Percentiles rank a stretch among this genome's conserved stretches.
These are phyloP conservation scores for Albugo laibachii DNA, from an alignment of 352 stramenopile genomes.

Conservation along the genomic window DNA sequence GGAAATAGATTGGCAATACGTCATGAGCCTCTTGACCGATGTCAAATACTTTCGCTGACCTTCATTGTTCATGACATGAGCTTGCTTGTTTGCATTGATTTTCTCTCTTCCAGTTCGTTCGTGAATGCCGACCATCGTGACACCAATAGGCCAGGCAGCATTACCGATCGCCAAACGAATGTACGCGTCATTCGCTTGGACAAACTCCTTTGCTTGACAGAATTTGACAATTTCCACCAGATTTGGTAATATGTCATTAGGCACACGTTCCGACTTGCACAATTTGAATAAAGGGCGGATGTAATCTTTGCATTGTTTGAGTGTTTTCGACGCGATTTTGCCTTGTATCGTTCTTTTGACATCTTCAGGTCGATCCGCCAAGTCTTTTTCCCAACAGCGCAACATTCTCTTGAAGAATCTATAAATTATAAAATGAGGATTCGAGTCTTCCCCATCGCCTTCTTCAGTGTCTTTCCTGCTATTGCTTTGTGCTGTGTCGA, in stretches of 20 bases:
- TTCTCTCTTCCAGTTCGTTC: constrained; percentile 87
- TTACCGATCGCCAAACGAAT: constrained; percentile 96
- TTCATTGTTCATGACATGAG: constrained; percentile 99
- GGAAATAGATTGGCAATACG: constrained; percentile 85
- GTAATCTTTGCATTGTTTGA: constrained; percentile 98
- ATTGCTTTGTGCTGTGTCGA: background rate
- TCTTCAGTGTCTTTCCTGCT: constrained; percentile 6
- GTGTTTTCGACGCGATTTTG: constrained; percentile 90
- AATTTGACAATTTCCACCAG: constrained; percentile 89
- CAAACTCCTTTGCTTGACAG: constrained; percentile 85
- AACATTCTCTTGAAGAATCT: constrained; percentile 90
- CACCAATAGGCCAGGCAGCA: constrained; percentile 95
- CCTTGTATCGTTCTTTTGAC: constrained; percentile 82
- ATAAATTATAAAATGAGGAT: constrained; percentile 55
- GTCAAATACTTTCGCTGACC: constrained; percentile 96
- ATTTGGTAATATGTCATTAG: constrained; percentile 69
- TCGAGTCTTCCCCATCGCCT: constrained; percentile 15
- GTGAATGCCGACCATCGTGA: constrained; percentile 99
- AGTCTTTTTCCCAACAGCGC: constrained; percentile 85
- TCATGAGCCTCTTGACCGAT: constrained; percentile 95
- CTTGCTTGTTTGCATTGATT: constrained; percentile 95
- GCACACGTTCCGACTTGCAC: constrained; percentile 84
- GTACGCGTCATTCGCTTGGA: constrained; percentile 94
- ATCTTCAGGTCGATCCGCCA: constrained; percentile 66
- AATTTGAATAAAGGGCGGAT: constrained; percentile 95